A percentile compares a stretch with the other conserved stretches of the same genome.
These are phyloP conservation scores for Erysimum cheiri DNA, from an alignment of 441 rosid genomes.

Conservation along the genomic window DNA sequence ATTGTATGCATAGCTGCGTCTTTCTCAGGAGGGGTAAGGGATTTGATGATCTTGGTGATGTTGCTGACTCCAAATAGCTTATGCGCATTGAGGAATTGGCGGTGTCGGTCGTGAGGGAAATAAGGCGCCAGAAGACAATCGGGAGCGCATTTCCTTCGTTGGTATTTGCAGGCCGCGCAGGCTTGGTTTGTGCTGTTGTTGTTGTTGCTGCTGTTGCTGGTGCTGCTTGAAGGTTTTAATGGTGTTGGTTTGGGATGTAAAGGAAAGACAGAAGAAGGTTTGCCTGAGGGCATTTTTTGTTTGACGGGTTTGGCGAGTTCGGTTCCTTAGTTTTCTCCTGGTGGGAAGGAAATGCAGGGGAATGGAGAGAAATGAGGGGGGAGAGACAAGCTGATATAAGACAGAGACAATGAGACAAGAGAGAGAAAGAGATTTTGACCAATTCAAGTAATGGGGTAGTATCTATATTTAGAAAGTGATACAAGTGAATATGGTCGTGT, in stretches of 20 bases:
- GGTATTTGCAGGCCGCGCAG: conserved; percentile 98
- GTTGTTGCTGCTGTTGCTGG: conserved; percentile 42
- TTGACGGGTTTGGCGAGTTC: conserved; percentile 38
- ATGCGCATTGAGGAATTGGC: conserved; percentile 91
- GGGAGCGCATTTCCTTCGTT: conserved; percentile 88
- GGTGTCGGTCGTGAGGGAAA: conserved; percentile 82
- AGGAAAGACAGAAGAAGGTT: conserved; percentile 68
- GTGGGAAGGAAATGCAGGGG: conserved; percentile 47
- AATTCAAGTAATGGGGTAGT: conserved; percentile 47
- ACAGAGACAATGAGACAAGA: conserved; percentile 41
- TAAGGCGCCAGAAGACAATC: conserved; percentile 96
- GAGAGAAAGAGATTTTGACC: conserved; percentile 43
- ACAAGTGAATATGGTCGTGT: conserved; percentile 41
- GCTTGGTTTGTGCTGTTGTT: conserved; percentile 70
- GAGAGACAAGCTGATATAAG: conserved; percentile 48
- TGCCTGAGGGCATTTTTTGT: conserved; percentile 64
- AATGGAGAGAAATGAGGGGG: conserved; percentile 63
- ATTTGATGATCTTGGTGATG: conserved; percentile 79
- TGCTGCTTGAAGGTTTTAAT: conserved; percentile 45
- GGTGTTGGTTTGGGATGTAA: conserved; percentile 38
- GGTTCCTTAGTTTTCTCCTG: conserved; percentile 54
- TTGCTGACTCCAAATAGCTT: conserved; percentile 93
- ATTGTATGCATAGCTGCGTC: conserved; percentile 88
- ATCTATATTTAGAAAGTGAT: conserved; percentile 43
- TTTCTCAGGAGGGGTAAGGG: conserved; percentile 69